Base-by-base conservation (phyloP, 495 filamentous ascomycete species). In the Melanomma pulvis-pyrius region DNA sequence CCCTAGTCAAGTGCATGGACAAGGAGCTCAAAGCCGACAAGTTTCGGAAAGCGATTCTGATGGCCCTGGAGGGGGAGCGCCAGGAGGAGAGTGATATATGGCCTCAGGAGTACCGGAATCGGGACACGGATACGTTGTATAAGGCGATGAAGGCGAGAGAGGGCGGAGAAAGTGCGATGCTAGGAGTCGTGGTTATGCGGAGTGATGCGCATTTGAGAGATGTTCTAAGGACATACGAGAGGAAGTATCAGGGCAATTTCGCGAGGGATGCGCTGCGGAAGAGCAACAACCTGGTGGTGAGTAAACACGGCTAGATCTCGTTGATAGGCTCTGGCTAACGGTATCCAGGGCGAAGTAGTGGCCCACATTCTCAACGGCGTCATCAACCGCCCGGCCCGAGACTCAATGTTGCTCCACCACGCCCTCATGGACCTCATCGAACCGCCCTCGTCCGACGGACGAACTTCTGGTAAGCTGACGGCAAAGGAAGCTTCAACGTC, bases 361-460 rank as follows among this genome's bases (percentile, higher is more conserved):
- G 91, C 93, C 13, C 94, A 98, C 78, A 90, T 98, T 65, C 90
- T 98, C 73, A 97, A 97, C 78, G 94, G 96, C 72, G 88, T 93
- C 44, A 93, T 97, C 78, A 97, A 98, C 78, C 89, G 90, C 50
- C 92, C 94, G 34, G 89, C 96, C 67, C 93, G 94, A 56, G 94
- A 98, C 75, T 91, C 93, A 5, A 84, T 98, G 39, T 88, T 98
- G n/a, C 82, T 98, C 30, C 87, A 96, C 76, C 94, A 98, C 78
- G 93, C 94, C 3, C 84, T 97, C 39, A 84, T 83, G 34, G 77
- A 79, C 59, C 68, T 79, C 52, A 72, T 72, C 50, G 70, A 72
- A 6, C 65, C 72, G 5, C 41, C 65, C n/a, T 26, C 13, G 49
- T 25, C 28, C 41, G 34, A 34, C 17, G 61, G 61, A n/a, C 49